phyloP scores from a whole-genome alignment of 176 grass and related monocot genomes.

The Saccharum spontaneum region DNA sequence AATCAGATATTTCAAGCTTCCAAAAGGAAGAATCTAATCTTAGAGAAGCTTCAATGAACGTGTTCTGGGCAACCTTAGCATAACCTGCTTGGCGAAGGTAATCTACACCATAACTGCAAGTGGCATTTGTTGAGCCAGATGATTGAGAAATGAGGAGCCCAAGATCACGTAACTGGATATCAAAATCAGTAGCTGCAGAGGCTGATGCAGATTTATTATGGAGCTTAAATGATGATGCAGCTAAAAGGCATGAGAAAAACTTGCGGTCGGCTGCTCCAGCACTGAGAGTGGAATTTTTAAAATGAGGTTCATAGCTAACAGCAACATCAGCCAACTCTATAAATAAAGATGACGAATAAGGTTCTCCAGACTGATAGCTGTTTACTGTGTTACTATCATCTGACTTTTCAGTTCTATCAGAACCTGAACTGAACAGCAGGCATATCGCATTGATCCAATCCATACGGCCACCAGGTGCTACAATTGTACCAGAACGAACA shows the following conservation, averaged over 20 bases:
- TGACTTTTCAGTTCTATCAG: conserved; percentile 44
- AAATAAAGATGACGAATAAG: conserved; percentile 61
- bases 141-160: conserved; percentile 81
- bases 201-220: conserved; percentile 58
- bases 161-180: conserved; percentile 82
- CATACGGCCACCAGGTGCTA: conserved; percentile 92
- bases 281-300: conserved; percentile 30
- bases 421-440: conserved; percentile 63
- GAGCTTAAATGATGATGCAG: conserved; percentile 89
- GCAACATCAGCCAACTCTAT: conserved; percentile 90
- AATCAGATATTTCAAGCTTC: conserved; percentile 85
- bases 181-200: conserved; percentile 54
- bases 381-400: conserved; percentile 38
- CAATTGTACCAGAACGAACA: conserved; percentile 71
- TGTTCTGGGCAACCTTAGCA: conserved; percentile 66
- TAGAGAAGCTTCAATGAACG: conserved; percentile 65
- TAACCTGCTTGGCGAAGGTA: conserved; percentile 70
- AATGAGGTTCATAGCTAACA: conserved; percentile 88
- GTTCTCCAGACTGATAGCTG: conserved; percentile 29
- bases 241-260: conserved; percentile 74
- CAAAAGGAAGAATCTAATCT: conserved; percentile 60
- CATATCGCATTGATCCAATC: conserved; percentile 86
- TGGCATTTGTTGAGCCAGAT: conserved; percentile 45
- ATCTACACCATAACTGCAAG: conserved; percentile 55
- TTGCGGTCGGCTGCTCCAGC: conserved; percentile 44